Conservation (phyloP, 2,329 filamentous ascomycete species). For the Talaromyces sp. region DNA sequence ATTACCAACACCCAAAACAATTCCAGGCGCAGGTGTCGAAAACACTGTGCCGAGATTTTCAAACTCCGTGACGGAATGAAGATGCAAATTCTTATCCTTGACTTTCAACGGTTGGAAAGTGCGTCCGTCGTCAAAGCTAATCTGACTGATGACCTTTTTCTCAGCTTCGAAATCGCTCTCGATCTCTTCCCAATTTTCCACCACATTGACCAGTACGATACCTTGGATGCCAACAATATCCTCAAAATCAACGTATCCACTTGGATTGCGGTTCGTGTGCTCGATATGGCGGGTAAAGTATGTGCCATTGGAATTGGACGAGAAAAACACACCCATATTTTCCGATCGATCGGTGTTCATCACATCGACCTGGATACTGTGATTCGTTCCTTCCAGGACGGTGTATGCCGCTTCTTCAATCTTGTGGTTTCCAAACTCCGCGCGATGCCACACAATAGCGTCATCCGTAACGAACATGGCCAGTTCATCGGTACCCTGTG, state of each 20-base stretch:
- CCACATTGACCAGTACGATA: conserved; percentile 83
- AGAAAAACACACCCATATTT: conserved; percentile 84
- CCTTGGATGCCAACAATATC: conserved; percentile 89
- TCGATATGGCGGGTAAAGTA: conserved; percentile 91
- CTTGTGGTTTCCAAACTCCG: conserved; percentile 83
- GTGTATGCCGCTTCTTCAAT: conserved; percentile 85
- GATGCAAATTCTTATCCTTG: conserved; percentile 67
- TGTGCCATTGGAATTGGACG: conserved; percentile 95
- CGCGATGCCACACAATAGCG: conserved; percentile 81
- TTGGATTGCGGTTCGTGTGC: conserved; percentile 78
- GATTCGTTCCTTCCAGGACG: conserved; percentile 90
- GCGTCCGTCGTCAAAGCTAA: conserved; percentile 93
- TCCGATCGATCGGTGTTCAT: conserved; percentile 62
- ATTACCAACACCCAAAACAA: conserved; percentile 94
- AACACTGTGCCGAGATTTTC: conserved; percentile 82
- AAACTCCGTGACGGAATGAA: conserved; percentile 87
- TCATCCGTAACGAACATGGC: conserved; percentile 87
- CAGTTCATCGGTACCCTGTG: conserved; percentile 80
- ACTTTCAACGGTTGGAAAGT: conserved; percentile 73
- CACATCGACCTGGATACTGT: conserved; percentile 96
- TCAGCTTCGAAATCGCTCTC: conserved; percentile 46
- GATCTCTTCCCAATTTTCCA: conserved; percentile 80
- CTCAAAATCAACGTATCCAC: conserved; percentile 87
- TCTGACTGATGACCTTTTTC: conserved; percentile 68
- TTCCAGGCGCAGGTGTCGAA: conserved; percentile 86